Evolutionary conservation across 2,329 filamentous ascomycete species (phyloP), one percentile per base, ranked within the genome.

Genomic region (Microthyrium microscopicum): DNA sequence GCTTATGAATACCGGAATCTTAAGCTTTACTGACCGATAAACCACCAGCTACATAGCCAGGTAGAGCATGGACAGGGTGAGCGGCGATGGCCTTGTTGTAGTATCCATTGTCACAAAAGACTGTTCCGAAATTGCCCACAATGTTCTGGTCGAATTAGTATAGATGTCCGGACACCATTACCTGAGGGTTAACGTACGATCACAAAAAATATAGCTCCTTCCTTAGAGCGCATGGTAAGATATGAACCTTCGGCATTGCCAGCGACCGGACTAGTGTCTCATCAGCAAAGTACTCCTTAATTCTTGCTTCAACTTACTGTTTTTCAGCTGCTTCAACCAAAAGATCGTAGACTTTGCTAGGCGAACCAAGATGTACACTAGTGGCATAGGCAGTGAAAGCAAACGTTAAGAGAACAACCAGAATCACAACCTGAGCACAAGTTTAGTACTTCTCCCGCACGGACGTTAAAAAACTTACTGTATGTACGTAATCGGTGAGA

Each of bases 51-150:
- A 93, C 76, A 48, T 93, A 93, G 13, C 84, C 84, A 0, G 84
- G 84, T 3, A 94, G 69, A 0, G 84, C 85, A 39, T 87, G 74
- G 0, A 87, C 77, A 1, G 83, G 83, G 16, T 73, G 77, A 0
- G 85, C 83, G 5, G 85, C 82, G 46, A 93, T 92, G 12, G 83
- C 84, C 55, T 92, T 92, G 64, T 92, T 89, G 58, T 84, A 92
- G 60, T 91, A 92, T 33, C 55, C 76, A 42, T 85, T 85, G 48
- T 91, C 83, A 28, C 83, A 64, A 60, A 91, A 91, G 4, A 91
- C 80, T 1, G 79, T 84, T 5, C 63, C 77, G 39, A 87, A 89
- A 55, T 85, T 85, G 26, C 81, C 81, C 22, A 85, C 77, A 30
- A 81, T 76, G 55, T 34, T 34, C n/a, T n/a, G n/a, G n/a, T n/a